These are phyloP conservation scores for Corymbia calophylla DNA, from an alignment of 441 rosid species.

Conservation along the genomic window DNA sequence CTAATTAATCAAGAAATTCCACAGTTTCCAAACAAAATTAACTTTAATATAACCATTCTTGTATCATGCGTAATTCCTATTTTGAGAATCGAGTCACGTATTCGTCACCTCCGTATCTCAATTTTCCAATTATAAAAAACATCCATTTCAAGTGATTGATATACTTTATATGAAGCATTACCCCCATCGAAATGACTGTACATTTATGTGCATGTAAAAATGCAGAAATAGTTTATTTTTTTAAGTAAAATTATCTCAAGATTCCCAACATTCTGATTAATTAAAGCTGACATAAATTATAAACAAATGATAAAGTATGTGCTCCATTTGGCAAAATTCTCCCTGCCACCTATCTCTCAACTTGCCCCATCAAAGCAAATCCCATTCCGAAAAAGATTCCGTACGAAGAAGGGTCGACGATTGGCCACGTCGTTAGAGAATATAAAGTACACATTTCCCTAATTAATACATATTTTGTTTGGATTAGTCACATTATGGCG, in stretches of 20 bases:
- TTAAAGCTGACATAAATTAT: not conserved
- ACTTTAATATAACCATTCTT: too few species aligned
- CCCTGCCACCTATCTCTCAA: not conserved
- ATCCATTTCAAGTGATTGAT: not conserved
- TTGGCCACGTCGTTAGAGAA: not conserved
- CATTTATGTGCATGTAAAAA: not conserved
- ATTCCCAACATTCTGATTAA: not conserved
- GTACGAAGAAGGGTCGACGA: not conserved
- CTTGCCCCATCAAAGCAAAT: not conserved
- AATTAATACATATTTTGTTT: not conserved
- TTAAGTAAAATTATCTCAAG: not conserved
- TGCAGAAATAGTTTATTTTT: not conserved
- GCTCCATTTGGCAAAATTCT: not conserved
- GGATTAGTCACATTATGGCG: not conserved
- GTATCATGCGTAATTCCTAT: too few species aligned
- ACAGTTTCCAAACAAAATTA: not conserved
- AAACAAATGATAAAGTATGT: not conserved
- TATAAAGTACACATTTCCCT: not conserved
- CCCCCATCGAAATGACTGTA: not conserved
- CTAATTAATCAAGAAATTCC: not conserved
- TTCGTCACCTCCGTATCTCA: rapidly evolving
- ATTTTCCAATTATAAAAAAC: not conserved
- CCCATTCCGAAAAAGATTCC: not conserved
- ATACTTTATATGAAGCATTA: not conserved
- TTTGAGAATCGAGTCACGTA: not conserved